Conservation (phyloP, 2,329 filamentous ascomycete genomes). For the Cercospora sojina region DNA sequence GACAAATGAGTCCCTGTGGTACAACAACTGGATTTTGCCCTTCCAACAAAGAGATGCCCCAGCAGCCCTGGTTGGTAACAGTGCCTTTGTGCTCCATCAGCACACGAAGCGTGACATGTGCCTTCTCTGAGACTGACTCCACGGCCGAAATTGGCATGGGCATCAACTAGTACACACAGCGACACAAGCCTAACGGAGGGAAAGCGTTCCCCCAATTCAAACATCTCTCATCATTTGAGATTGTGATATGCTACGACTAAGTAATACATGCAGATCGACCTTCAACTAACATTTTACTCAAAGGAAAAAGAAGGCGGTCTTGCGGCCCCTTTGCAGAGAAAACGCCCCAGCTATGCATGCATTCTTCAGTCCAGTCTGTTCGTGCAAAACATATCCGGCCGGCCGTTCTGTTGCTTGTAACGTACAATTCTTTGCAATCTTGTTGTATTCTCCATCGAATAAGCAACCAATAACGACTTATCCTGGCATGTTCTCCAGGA, state of each 20-base stretch:
- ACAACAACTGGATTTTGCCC: no score
- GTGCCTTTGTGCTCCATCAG: no score
- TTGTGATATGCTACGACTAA: conserved; percentile 1
- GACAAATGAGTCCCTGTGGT: no score
- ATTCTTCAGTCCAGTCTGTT: neutral
- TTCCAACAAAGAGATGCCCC: no score
- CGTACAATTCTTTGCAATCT: neutral
- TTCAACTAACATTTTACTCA: neutral
- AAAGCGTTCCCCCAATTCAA: neutral
- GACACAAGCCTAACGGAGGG: neutral
- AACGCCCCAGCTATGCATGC: conserved; percentile 1
- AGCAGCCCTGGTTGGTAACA: no score
- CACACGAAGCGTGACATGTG: no score
- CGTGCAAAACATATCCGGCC: neutral
- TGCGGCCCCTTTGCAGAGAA: neutral
- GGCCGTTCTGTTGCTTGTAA: conserved; percentile 6
- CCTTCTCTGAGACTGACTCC: no score
- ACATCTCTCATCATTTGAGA: neutral
- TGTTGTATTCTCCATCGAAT: neutral
- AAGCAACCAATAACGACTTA: neutral
- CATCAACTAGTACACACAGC: neutral
- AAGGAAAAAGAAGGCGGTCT: neutral
- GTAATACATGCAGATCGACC: neutral
- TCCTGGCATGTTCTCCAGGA: conserved; percentile 1
- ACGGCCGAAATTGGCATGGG: neutral